A percentile compares a stretch with the other conserved stretches of the same genome.
Conservation (phyloP, 305 asterid genomes). For the Plantago lanceolata region DNA sequence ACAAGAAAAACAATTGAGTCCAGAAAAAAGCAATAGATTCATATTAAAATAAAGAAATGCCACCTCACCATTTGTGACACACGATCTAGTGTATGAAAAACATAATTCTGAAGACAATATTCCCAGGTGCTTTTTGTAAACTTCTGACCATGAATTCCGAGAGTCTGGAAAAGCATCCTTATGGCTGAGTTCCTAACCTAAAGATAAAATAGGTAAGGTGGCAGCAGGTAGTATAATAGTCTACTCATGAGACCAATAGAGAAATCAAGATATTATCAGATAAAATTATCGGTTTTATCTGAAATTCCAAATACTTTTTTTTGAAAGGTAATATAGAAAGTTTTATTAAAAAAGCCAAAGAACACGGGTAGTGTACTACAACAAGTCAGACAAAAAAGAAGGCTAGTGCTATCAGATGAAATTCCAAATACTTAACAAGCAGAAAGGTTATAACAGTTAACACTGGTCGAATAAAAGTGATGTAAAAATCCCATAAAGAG, state of each 20-base stretch:
- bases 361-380: too few relatives aligned
- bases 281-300: conserved; percentile 8
- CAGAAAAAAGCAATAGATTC: conserved; percentile 25
- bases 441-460: conserved; percentile 15
- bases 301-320: too few relatives aligned
- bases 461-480: conserved; percentile 9
- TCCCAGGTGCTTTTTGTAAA: conserved; percentile 93
- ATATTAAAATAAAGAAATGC: conserved; percentile 18
- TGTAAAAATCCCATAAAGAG: not conserved
- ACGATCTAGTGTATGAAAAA: conserved; percentile 79
- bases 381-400: too few relatives aligned
- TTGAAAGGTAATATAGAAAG: too few relatives aligned
- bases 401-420: too few relatives aligned
- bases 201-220: conserved; percentile 29
- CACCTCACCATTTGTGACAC: conserved; percentile 85
- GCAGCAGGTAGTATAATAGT: conserved; percentile 23
- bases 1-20: conserved; percentile 26
- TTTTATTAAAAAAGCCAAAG: too few relatives aligned
- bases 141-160: conserved; percentile 97
- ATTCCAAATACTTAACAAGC: conserved; percentile 14
- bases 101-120: conserved; percentile 83
- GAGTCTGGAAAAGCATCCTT: conserved; percentile 94
- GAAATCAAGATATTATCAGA: conserved; percentile 2
- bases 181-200: conserved; percentile 97
- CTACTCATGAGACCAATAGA: not conserved